Evolutionary conservation across 2,329 filamentous ascomycete genomes (phyloP).

Genomic region (Boeremia lycopersici): DNA sequence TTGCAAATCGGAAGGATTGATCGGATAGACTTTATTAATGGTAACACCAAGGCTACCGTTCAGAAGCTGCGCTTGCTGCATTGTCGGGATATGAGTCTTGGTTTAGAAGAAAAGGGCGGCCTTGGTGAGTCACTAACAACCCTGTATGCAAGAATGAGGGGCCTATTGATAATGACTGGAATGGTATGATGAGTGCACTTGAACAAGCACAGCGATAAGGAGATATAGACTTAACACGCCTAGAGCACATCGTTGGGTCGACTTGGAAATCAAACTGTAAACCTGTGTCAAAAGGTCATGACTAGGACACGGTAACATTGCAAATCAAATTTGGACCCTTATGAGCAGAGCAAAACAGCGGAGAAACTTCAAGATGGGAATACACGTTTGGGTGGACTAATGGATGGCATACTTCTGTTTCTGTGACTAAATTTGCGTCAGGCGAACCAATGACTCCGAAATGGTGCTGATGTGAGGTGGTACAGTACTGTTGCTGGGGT

Average conservation of each 20-base stretch:
- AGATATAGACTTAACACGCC: not conserved
- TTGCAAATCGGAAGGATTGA: not conserved
- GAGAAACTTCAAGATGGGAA: not conserved
- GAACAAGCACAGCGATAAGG: not conserved
- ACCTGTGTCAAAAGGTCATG: not conserved
- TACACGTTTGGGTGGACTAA: not conserved
- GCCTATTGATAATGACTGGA: not conserved
- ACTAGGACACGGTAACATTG: not conserved
- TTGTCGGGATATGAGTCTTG: not conserved
- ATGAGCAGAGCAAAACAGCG: not conserved
- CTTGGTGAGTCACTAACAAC: conserved; percentile 5
- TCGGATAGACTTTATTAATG: not conserved
- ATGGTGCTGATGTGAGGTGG: not conserved
- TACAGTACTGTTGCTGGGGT: not conserved
- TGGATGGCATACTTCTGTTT: not conserved
- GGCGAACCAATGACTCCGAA: not conserved
- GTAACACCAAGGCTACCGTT: too few relatives aligned
- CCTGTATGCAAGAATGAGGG: not conserved
- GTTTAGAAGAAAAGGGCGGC: conserved; percentile 15
- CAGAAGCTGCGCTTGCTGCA: not conserved
- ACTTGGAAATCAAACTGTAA: not conserved
- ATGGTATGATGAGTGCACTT: not conserved
- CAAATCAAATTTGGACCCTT: not conserved
- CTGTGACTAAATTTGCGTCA: not conserved
- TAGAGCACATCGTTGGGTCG: not conserved